Percentiles rank a stretch among this genome's conserved stretches.
Evolutionary conservation across 1,139 yeast genomes (phyloP).

Genomic region (Eremothecium gossypii): DNA sequence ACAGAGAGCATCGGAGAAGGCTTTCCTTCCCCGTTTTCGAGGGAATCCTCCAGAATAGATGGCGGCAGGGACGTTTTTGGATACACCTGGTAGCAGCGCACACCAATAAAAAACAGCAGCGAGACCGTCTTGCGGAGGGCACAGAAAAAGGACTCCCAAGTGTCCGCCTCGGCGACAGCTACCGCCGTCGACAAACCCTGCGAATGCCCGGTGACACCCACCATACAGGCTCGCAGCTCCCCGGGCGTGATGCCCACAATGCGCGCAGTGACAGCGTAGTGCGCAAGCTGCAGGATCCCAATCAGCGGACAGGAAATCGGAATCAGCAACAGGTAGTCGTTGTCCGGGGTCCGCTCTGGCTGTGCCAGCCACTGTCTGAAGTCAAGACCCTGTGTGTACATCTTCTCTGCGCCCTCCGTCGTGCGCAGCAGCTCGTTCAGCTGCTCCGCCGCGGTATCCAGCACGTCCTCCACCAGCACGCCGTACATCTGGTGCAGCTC

Average conservation of each 20-base stretch:
- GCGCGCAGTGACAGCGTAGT: constrained; percentile 81
- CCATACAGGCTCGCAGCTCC: constrained; percentile 57
- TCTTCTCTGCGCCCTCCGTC: constrained; percentile 72
- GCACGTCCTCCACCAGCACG: constrained; percentile 64
- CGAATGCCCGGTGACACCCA: constrained; percentile 95
- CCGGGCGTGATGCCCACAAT: constrained; percentile 86
- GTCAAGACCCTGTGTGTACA: constrained; percentile 90
- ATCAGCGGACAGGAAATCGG: constrained; percentile 95
- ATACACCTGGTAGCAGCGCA: constrained; percentile 80
- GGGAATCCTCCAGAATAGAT: constrained; percentile 82
- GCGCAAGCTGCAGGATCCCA: constrained; percentile 90
- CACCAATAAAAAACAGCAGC: constrained; percentile 84
- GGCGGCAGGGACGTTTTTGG: constrained; percentile 95
- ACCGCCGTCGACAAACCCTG: constrained; percentile 95
- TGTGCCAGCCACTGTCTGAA: constrained; percentile 76
- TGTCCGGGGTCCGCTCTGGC: constrained; percentile 83
- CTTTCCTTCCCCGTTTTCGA: constrained; percentile 89
- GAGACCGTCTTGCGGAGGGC: constrained; percentile 73
- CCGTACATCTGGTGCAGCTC: constrained; percentile 71
- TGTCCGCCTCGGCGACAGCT: constrained; percentile 75
- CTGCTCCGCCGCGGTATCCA: constrained; percentile 58
- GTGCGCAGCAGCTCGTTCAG: constrained; percentile 61
- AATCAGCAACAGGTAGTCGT: constrained; percentile 77
- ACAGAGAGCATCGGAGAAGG: constrained; percentile 97
- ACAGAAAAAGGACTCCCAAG: constrained; percentile 74